Base-by-base conservation (phyloP, 2,329 filamentous ascomycete genomes). In the Hypoxylon sp. region DNA sequence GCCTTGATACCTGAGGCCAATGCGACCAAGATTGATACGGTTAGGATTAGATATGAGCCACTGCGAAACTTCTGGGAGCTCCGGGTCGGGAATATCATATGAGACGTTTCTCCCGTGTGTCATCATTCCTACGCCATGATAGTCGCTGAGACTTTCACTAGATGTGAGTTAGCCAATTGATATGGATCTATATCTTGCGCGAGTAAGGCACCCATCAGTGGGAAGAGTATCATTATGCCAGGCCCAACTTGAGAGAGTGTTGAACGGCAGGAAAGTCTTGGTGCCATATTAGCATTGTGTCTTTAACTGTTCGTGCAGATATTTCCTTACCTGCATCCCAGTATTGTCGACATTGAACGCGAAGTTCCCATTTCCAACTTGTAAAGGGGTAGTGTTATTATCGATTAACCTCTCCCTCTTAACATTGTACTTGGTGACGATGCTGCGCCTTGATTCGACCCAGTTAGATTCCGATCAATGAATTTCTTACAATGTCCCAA, bases 41-140 rank as follows among this genome's bases (percentile, higher is more conserved):
- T 83, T 81, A 0, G 80, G 81, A 46, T 83, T 83, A n/a, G 79
- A 78, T 29, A 85, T 85, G 19, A 87, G 74, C 85, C 85, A 87
- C 61, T 86, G 81, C 2, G 82, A 83, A 11, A 78, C 71, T 11
- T 73, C 70, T 3, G 77, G 79, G 3, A 81, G 75, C 0, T 74
- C 65, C 0, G 78, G 70, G 19, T 81, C 78, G 0, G 78, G 76
- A 0, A 79, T 70, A 25, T 80, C 78, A 51, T 81, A 81, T 0
- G 75, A 78, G 3, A 81, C 74, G 27, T 79, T 78, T 37, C 74
- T 74, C 3, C 78, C 77, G 21, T 81, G 78, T 0, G 80, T 81
- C 7, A 73, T 30, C 52, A 71, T 73, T 0, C 71, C 56, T 3
- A 79, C 71, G 0, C 79, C 79, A 2, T 73, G 73, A 25, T 78